A percentile compares a stretch with the other conserved stretches of the same genome.
These are phyloP conservation scores for Epichloe uncinata DNA, from an alignment of 2,329 filamentous ascomycete species.

Conservation along the genomic window DNA sequence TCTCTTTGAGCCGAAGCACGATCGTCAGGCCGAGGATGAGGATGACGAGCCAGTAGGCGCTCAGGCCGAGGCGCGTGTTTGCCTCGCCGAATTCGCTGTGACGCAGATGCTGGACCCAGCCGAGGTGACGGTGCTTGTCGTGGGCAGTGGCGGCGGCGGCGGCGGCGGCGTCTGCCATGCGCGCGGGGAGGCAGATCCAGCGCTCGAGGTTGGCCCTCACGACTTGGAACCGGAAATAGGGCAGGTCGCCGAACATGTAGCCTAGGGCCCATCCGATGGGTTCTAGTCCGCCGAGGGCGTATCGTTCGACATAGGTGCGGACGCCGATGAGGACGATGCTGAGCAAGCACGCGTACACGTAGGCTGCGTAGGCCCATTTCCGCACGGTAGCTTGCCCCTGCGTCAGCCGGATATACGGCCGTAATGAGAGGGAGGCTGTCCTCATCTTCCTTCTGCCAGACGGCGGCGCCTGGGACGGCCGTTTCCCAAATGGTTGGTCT, in stretches of 20 bases:
- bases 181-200: constrained; percentile 62
- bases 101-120: constrained; percentile 54
- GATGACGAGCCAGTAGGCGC: constrained; percentile 58
- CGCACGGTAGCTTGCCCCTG: constrained; percentile 59
- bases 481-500: constrained; percentile 21
- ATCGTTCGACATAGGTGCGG: constrained; percentile 51
- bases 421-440: constrained; percentile 47
- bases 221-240: constrained; percentile 57
- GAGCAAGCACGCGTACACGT: constrained; percentile 58
- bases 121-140: constrained; percentile 31
- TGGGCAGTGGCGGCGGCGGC: constrained; percentile 5
- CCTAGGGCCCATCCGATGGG: constrained; percentile 87
- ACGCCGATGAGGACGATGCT: constrained; percentile 57
- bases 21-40: constrained; percentile 58
- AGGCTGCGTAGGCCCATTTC: constrained; percentile 74
- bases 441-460: constrained; percentile 54
- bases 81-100: constrained; percentile 55
- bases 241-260: constrained; percentile 73
- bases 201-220: constrained; percentile 52
- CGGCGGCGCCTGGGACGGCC: constrained; percentile 42
- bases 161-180: constrained; percentile 11
- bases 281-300: constrained; percentile 59
- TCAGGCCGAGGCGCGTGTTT: constrained; percentile 67
- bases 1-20: constrained; percentile 59
- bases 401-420: constrained; percentile 70